Evolutionary conservation across 1,284 basidiomycete species (phyloP).

Genomic region (Psilocybe mexicana): DNA sequence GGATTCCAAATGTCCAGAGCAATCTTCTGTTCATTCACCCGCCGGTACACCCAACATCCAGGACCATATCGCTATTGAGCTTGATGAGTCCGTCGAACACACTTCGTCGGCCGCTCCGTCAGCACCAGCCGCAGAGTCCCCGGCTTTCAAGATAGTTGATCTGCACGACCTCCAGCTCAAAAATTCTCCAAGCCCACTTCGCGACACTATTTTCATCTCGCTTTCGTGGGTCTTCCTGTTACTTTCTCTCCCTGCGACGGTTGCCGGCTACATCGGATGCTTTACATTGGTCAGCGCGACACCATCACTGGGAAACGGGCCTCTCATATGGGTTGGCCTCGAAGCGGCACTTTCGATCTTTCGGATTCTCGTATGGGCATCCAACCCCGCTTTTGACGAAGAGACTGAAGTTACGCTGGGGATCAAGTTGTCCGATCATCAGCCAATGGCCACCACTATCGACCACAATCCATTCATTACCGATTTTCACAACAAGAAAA

Average conservation of each 20-base stretch:
- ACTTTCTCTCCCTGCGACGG: neutral
- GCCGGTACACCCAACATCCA: neutral
- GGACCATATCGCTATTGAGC: no score
- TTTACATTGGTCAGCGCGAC: constrained; percentile 9
- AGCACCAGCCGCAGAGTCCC: no score
- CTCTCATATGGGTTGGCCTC: constrained; percentile 10
- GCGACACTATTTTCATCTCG: neutral
- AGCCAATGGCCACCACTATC: constrained; percentile 3
- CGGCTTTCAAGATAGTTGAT: neutral
- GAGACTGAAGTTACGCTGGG: constrained; percentile 3
- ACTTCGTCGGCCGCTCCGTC: no score
- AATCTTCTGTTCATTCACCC: neutral
- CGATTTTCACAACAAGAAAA: neutral
- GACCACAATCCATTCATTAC: neutral
- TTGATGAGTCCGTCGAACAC: no score
- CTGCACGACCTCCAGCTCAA: neutral
- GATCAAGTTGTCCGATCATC: constrained; percentile 4
- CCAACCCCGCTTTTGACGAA: constrained; percentile 13
- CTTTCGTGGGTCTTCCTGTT: neutral
- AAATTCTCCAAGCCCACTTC: neutral
- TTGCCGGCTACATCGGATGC: constrained; percentile 13
- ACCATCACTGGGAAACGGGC: neutral
- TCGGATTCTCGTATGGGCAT: constrained; percentile 12
- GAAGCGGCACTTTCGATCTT: constrained; percentile 8
- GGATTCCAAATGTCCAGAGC: no score